Base-by-base conservation (phyloP, 352 stramenopile species). In the Pythium brassicae region DNA sequence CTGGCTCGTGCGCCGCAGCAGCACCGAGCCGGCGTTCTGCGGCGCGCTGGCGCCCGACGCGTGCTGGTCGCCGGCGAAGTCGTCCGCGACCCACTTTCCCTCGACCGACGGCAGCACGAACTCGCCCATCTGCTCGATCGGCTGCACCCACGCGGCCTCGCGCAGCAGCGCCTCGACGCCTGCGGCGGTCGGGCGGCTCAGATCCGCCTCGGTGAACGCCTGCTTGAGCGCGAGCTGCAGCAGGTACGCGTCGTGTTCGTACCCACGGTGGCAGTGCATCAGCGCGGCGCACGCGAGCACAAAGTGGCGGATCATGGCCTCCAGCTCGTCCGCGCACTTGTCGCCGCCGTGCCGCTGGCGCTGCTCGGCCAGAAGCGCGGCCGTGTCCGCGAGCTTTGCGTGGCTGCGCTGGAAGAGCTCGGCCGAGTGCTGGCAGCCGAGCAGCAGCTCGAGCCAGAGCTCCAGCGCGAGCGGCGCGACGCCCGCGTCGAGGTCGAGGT, bases 21-120 rank as follows among this genome's bases (percentile, higher is more conserved):
- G 56, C 15, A 95, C 71, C 0, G 83, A 93, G 6, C 81, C 81
- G 11, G 81, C 77, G 60, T 90, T 93, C 35, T 79, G 74, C 4
- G 72, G 68, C 0, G 50, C 53, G 26, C 34, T 57, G 27, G 53
- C 58, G 44, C 20, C 59, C 11, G 71, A 68, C 20, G 66, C 72
- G 51, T 47, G 34, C 20, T 83, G 77, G n/a, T 91, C 80, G 43
- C 52, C 69, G 1, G 67, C 68, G 57, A 85, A 90, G 54, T 95
- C 85, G 52, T 95, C 85, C 19, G 75, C 57, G 3, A 87, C 45
- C 85, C 85, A 95, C 54, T 93, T 89, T 11, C 85, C 85, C 58
- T 92, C 83, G 37, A 93, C 59, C 8, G 69, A 83, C 11, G 77
- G 65, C 12, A 95, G 63, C 12, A 95, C 45, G 53, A 81, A 83